Evolutionary conservation across 2,329 filamentous ascomycete genomes (phyloP).

Genomic region (Aschersonia sp.): DNA sequence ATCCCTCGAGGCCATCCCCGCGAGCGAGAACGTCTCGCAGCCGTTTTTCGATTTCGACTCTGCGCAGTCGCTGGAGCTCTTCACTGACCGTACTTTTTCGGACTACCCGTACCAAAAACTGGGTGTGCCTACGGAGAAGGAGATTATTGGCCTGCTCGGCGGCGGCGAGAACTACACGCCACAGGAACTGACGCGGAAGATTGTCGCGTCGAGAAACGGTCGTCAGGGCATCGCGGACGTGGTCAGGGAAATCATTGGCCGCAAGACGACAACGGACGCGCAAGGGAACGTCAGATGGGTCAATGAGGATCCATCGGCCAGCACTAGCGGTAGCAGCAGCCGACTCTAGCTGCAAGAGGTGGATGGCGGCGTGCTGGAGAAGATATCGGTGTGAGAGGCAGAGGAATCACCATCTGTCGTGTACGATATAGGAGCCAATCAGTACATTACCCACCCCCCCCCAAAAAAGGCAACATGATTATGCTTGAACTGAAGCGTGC

Average conservation of each 20-base stretch:
- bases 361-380: neutral
- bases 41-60: slow-evolving; percentile 51
- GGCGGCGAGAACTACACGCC: slow-evolving; percentile 22
- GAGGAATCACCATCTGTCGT: neutral
- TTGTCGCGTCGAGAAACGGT: slow-evolving; percentile 42
- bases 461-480: no score
- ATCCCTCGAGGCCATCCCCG: slow-evolving; percentile 51
- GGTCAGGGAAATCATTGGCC: slow-evolving; percentile 49
- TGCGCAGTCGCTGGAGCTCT: slow-evolving; percentile 37
- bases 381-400: neutral
- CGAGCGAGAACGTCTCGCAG: slow-evolving; percentile 37
- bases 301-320: slow-evolving; percentile 11
- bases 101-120: slow-evolving; percentile 61
- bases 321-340: slow-evolving; percentile 8
- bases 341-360: slow-evolving; percentile 12
- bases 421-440: neutral
- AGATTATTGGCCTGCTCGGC: slow-evolving; percentile 33
- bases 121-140: slow-evolving; percentile 58
- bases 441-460: no score
- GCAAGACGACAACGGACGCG: slow-evolving; percentile 39
- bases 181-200: slow-evolving; percentile 45
- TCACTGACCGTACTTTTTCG: slow-evolving; percentile 47
- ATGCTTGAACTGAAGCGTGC: no score
- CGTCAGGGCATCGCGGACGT: slow-evolving; percentile 58
- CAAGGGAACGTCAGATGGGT: slow-evolving; percentile 28